phyloP scores from a whole-genome alignment of 2,329 filamentous ascomycete species.

The Aspergillus brunneoviolaceus region DNA sequence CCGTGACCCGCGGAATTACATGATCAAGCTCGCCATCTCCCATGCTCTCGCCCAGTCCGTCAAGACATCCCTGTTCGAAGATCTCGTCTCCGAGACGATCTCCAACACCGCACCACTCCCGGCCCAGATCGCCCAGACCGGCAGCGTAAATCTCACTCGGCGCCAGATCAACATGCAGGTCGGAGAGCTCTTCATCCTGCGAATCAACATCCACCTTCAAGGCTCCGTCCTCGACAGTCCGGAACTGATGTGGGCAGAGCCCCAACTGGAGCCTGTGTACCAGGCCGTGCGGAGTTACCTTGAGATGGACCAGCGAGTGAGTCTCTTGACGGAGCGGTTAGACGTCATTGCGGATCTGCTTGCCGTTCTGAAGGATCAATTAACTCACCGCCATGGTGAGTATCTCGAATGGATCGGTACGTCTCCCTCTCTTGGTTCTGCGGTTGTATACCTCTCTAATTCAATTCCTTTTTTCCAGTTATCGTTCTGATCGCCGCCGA shows the following conservation, averaged over 20 bases:
- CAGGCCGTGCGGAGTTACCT: conserved; percentile 92
- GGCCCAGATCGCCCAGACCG: conserved; percentile 85
- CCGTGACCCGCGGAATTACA: conserved; percentile 91
- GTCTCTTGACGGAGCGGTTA: conserved; percentile 81
- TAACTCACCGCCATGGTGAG: conserved; percentile 89
- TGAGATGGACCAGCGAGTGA: conserved; percentile 96
- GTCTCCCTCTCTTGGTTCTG: conserved; percentile 33
- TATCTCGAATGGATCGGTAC: conserved; percentile 85
- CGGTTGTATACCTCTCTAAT: conserved; percentile 17
- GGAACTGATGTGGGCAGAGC: conserved; percentile 97
- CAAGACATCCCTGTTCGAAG: conserved; percentile 96
- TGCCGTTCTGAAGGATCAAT: conserved; percentile 89
- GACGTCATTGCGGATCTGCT: conserved; percentile 92
- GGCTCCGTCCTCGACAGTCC: conserved; percentile 95
- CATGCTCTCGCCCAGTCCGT: conserved; percentile 95
- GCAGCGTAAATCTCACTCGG: conserved; percentile 83
- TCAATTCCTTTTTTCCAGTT: conserved; percentile 52
- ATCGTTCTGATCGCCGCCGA: conserved; percentile 95
- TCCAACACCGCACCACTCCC: conserved; percentile 91
- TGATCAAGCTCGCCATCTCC: conserved; percentile 95
- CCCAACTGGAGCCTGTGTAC: conserved; percentile 93
- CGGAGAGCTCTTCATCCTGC: conserved; percentile 93
- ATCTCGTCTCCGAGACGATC: conserved; percentile 90
- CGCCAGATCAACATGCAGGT: conserved; percentile 99
- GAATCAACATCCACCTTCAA: conserved; percentile 97